Percentiles rank a stretch among this genome's conserved stretches.
Conservation (phyloP, 2,329 filamentous ascomycete species). For the Plectosphaerella cucumerina region DNA sequence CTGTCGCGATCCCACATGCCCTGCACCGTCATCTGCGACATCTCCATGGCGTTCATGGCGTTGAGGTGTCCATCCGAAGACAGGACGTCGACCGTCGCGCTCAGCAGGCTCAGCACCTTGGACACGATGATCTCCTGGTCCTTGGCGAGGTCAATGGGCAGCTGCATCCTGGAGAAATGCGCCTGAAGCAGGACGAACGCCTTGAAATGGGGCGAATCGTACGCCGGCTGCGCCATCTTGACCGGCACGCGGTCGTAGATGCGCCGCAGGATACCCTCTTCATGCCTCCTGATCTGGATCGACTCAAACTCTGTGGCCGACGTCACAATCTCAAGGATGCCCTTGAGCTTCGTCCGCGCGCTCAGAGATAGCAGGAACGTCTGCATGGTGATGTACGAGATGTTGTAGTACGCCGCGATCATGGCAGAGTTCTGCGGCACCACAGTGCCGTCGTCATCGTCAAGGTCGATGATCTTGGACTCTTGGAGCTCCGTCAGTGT, state of each 20-base stretch:
- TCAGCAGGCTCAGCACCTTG: constrained; percentile 82
- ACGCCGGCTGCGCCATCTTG: constrained; percentile 84
- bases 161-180: constrained; percentile 95
- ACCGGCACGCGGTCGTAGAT: constrained; percentile 94
- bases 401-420: constrained; percentile 99
- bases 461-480: constrained; percentile 92
- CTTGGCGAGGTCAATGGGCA: constrained; percentile 92
- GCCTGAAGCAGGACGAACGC: constrained; percentile 95
- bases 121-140: constrained; percentile 86
- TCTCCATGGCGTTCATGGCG: constrained; percentile 97
- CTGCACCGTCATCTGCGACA: constrained; percentile 98
- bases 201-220: constrained; percentile 97
- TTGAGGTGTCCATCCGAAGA: constrained; percentile 95
- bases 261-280: constrained; percentile 79
- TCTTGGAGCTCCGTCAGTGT: constrained; percentile 88
- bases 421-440: constrained; percentile 91
- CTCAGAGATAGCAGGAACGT: constrained; percentile 91
- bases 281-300: constrained; percentile 90
- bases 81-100: constrained; percentile 89
- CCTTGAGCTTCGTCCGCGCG: constrained; percentile 89
- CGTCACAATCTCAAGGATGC: constrained; percentile 93
- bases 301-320: constrained; percentile 95
- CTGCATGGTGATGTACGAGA: constrained; percentile 99
- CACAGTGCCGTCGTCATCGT: constrained; percentile 88
- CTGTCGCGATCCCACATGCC: constrained; percentile 99